Evolutionary conservation across 495 filamentous ascomycete species (phyloP).

Genomic region (Diplogelasinospora grovesii): DNA sequence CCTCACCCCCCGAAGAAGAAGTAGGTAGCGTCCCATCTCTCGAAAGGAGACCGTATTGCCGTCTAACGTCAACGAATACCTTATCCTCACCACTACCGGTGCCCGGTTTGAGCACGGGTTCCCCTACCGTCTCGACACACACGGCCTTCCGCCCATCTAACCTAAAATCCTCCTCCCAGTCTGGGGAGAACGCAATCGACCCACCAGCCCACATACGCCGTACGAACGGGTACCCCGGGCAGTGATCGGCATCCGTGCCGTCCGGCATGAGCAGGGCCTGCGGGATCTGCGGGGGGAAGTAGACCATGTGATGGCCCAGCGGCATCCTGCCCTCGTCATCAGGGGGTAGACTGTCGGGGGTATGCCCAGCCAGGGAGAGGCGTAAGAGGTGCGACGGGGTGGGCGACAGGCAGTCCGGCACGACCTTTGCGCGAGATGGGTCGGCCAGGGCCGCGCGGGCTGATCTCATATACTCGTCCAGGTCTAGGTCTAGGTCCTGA

Average conservation of each 20-base stretch:
- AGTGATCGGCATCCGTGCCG: conserved; percentile 66
- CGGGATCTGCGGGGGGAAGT: conserved; percentile 58
- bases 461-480: no score
- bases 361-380: conserved; percentile 53
- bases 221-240: conserved; percentile 55
- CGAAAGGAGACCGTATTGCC: conserved; percentile 21
- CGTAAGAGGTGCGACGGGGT: conserved; percentile 58
- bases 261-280: conserved; percentile 53
- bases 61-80: conserved; percentile 35
- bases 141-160: conserved; percentile 47
- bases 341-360: conserved; percentile 2
- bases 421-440: no score
- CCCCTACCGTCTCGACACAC: conserved; percentile 58
- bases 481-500: no score
- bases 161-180: conserved; percentile 13
- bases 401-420: conserved; percentile 59
- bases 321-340: conserved; percentile 32
- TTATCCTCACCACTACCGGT: conserved; percentile 25
- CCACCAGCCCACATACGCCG: conserved; percentile 81
- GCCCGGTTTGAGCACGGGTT: conserved; percentile 37
- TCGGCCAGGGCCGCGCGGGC: no score
- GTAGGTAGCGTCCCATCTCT: background rate
- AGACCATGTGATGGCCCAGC: conserved; percentile 63
- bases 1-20: background rate
- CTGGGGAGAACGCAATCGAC: conserved; percentile 28